A percentile compares a stretch with the other conserved stretches of the same genome.
phyloP scores from a whole-genome alignment of 2,329 filamentous ascomycete genomes.

The Hirsutella minnesotensis region DNA sequence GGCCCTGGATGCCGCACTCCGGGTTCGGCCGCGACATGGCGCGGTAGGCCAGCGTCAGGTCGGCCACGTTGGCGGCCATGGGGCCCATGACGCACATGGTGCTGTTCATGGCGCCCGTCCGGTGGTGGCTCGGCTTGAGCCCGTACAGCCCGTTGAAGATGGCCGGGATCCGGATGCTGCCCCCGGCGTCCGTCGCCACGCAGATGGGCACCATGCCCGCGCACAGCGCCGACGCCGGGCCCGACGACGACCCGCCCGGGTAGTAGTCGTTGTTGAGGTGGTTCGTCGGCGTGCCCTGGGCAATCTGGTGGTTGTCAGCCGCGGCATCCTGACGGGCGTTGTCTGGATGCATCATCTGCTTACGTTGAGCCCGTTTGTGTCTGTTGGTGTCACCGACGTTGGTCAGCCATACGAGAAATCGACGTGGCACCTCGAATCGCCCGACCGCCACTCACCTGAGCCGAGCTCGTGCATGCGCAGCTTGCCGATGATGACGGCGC shows the following conservation, averaged over 20 bases:
- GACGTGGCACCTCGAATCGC: background rate
- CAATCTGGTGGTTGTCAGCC: conserved; percentile 29
- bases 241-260: conserved; percentile 70
- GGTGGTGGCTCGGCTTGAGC: conserved; percentile 66
- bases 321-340: conserved; percentile 29
- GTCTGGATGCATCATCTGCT: conserved; percentile 6
- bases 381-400: conserved; percentile 21
- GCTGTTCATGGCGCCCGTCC: conserved; percentile 45
- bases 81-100: conserved; percentile 58
- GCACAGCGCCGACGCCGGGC: conserved; percentile 58
- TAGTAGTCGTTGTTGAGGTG: conserved; percentile 69
- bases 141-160: conserved; percentile 73
- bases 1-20: conserved; percentile 42
- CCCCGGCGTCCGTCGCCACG: conserved; percentile 65
- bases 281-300: conserved; percentile 64
- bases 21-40: conserved; percentile 65
- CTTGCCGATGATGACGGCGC: conserved; percentile 65
- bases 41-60: conserved; percentile 74
- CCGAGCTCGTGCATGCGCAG: conserved; percentile 73
- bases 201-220: conserved; percentile 64
- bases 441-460: conserved; percentile 35
- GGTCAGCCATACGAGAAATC: background rate
- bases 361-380: conserved; percentile 74
- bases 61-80: conserved; percentile 62
- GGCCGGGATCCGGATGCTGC: conserved; percentile 62